phyloP scores from a whole-genome alignment of 1,284 basidiomycete species.

The Cystobasidium sp. region DNA sequence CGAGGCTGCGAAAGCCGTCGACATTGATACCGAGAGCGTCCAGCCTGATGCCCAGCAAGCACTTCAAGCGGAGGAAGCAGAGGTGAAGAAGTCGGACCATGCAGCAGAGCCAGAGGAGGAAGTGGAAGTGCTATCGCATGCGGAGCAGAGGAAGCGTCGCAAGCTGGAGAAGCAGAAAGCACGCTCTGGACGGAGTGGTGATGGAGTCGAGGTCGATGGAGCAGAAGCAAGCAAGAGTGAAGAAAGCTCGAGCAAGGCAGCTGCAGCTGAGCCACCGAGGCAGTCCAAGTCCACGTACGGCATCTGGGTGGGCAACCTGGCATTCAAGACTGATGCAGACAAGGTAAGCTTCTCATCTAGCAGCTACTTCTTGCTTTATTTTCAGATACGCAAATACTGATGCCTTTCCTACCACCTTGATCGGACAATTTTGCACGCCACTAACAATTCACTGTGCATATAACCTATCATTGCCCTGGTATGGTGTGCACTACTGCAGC shows the following conservation, averaged over 20 bases:
- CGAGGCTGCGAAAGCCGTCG: conserved; percentile 2
- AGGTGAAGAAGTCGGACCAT: too few species aligned
- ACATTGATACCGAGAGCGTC: not conserved
- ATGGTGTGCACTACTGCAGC: conserved; percentile 39
- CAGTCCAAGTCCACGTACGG: conserved; percentile 47
- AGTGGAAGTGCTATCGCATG: conserved; percentile 39
- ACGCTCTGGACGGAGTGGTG: not conserved
- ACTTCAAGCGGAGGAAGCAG: not conserved
- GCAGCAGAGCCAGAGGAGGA: conserved; percentile 20
- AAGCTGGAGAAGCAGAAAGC: conserved; percentile 42
- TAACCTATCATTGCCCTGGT: not conserved
- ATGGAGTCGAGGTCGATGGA: conserved; percentile 11
- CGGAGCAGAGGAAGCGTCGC: conserved; percentile 38
- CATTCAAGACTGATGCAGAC: conserved; percentile 83
- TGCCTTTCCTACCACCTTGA: not conserved
- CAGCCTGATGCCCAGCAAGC: not conserved
- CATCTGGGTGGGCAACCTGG: conserved; percentile 92
- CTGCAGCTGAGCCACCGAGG: conserved; percentile 3
- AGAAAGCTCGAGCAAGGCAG: conserved; percentile 9
- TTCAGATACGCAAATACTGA: conserved; percentile 48
- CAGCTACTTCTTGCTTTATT: conserved; percentile 57
- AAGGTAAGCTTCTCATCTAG: conserved; percentile 70
- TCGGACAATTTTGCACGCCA: conserved; percentile 6
- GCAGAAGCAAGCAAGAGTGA: conserved; percentile 12
- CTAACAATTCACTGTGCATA: not conserved